Base-by-base conservation (phyloP, 345 rosid species). In the Dimocarpus longan region DNA sequence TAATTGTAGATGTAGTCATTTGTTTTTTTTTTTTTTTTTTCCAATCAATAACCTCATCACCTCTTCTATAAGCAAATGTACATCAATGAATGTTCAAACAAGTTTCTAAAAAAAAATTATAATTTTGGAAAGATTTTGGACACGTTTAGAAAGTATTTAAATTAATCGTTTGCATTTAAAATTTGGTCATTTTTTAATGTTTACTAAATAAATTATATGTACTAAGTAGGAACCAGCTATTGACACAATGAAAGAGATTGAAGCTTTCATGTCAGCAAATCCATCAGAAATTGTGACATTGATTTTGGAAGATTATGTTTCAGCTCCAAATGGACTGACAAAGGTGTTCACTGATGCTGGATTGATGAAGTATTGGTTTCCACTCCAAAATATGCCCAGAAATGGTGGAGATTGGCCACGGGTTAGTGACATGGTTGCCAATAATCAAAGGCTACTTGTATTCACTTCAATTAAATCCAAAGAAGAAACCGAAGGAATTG, bases 251-350 rank as follows among this genome's bases (percentile, higher is more conserved):
- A 89, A 77, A 84, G 93, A 89, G 79, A 80, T 90, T 28, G 93
- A 90, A 84, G 90, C 86, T 5, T 92, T 92, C 83, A 63, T 92
- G 77, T 84, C 92, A 2, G 84, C 89, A 63, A 87, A 90, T 66
- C 89, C 90, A 19, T 22, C 81, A 40, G 94, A 88, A 66, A 85
- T 92, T 40, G 87, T 92, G 13, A 92, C 92, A 3, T 39, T 90
- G 56, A 90, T 92, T 22, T 84, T 92, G 21, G 97, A 92, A 85
- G 97, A 92, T 78, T 90, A 92, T 66, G 94, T 90, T 46, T 67
- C 64, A 48, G 85, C 87, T 3, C 84, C 88, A 16, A 86, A 86
- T 76, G 94, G 91, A 50, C 67, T 92, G 74, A 88, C 90, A 3
- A 87, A 87, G 57, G 88, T 92, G 8, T 89, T 92, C 79, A 85